A percentile compares a stretch with the other conserved stretches of the same genome.
Conservation (phyloP, 179 eudicot species). For the Spergularia azorica region DNA sequence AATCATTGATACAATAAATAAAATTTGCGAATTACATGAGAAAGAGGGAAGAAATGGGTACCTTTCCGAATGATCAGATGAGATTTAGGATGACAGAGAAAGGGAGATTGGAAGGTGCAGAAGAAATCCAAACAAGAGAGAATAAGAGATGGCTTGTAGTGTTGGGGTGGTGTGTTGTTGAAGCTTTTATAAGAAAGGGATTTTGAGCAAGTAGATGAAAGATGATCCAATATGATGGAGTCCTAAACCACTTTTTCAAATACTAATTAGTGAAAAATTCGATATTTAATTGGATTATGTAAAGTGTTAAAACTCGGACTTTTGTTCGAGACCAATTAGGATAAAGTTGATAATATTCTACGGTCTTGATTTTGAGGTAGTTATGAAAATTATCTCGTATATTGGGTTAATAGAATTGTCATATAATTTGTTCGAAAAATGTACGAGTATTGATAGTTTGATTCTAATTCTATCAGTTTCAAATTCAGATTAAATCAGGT, state of each 20-base stretch:
- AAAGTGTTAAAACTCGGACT: no score
- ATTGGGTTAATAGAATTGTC: background rate
- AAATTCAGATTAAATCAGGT: no score
- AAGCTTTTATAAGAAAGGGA: background rate
- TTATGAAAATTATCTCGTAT: no score
- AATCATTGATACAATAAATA: background rate
- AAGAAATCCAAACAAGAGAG: background rate
- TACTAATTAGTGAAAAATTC: no score
- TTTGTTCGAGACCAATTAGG: no score
- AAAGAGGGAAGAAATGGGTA: background rate
- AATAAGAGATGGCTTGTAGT: conserved; percentile 4
- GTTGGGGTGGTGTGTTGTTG: conserved; percentile 9
- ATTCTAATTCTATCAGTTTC: no score
- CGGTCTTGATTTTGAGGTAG: no score
- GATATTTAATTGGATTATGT: no score
- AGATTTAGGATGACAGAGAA: background rate
- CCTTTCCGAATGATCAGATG: conserved; percentile 5
- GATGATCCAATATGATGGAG: background rate
- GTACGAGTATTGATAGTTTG: no score
- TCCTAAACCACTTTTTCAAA: no score
- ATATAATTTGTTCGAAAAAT: no score
- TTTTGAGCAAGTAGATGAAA: background rate
- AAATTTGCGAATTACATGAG: background rate
- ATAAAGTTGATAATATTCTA: no score
- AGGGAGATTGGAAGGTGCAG: background rate